These are phyloP conservation scores for Meyerozyma smithsonii DNA, from an alignment of 1,139 yeast genomes.

Conservation along the genomic window DNA sequence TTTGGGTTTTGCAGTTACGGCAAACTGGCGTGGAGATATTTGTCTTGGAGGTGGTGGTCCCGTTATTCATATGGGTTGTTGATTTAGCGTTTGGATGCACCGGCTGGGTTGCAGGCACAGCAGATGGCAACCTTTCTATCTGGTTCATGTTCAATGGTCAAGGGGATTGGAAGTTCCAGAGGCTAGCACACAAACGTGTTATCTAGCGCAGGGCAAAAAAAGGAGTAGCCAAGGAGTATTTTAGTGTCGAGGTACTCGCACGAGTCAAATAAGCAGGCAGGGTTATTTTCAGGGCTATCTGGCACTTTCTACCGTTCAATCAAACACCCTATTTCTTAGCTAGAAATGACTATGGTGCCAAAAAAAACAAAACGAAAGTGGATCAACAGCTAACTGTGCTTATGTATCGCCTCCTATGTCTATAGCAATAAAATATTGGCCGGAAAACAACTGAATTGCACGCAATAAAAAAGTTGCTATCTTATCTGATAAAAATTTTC, in stretches of 20 bases:
- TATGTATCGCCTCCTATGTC: slow-evolving; percentile 11
- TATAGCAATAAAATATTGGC: not conserved
- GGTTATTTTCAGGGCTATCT: too few relatives aligned
- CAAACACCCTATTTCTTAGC: too few relatives aligned
- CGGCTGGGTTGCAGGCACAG: slow-evolving; percentile 9
- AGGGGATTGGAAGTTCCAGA: not conserved
- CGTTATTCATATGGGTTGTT: slow-evolving; percentile 34
- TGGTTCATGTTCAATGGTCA: slow-evolving; percentile 25
- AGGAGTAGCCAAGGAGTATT: too few relatives aligned
- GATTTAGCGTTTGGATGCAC: slow-evolving; percentile 24
- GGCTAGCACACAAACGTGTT: not conserved
- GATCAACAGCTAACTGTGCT: slow-evolving; percentile 10
- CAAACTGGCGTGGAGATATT: slow-evolving; percentile 68
- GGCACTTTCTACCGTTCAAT: too few relatives aligned
- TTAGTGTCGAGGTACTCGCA: too few relatives aligned
- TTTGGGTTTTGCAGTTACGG: slow-evolving; percentile 85
- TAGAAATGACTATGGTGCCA: not conserved
- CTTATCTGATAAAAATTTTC: slow-evolving; percentile 6
- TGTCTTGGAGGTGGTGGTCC: slow-evolving; percentile 42
- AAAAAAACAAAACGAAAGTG: not conserved
- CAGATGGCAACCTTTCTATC: slow-evolving; percentile 23
- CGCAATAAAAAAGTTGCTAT: not conserved
- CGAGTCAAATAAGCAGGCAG: too few relatives aligned
- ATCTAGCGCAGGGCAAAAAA: not conserved
- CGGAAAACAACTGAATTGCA: not conserved